Evolutionary conservation across 495 filamentous ascomycete genomes (phyloP).

Genomic region (Trichoderma virens): DNA sequence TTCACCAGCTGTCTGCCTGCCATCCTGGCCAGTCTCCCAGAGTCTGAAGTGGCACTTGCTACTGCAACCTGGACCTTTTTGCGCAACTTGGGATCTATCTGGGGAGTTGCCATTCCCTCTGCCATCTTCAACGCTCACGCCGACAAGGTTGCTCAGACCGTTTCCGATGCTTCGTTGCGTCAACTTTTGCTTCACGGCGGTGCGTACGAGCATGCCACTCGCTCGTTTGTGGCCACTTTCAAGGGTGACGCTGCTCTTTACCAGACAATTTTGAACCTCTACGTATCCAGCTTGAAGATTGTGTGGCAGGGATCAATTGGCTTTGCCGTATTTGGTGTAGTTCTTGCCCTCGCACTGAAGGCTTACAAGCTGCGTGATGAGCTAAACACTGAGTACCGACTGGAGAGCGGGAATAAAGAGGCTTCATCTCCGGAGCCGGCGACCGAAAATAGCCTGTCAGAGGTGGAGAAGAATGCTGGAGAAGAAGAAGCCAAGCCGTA

Average conservation of each 20-base stretch:
- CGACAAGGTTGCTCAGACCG: conserved; percentile 13
- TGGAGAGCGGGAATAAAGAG: too few relatives aligned
- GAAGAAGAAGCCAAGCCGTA: too few relatives aligned
- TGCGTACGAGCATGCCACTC: conserved; percentile 23
- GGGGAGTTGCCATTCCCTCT: conserved; percentile 43
- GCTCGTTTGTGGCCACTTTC: conserved; percentile 15
- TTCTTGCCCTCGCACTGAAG: too few relatives aligned
- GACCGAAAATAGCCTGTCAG: too few relatives aligned
- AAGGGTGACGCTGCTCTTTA: not conserved
- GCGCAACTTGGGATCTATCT: conserved; percentile 39
- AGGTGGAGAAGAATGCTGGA: too few relatives aligned
- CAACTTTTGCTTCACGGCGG: conserved; percentile 16
- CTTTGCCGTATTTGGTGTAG: not conserved
- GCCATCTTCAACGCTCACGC: conserved; percentile 42
- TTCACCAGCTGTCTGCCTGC: conserved; percentile 29
- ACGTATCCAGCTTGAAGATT: not conserved
- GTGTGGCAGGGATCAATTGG: not conserved
- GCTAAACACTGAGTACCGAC: too few relatives aligned
- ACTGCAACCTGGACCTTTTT: conserved; percentile 41
- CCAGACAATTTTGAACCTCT: conserved; percentile 8
- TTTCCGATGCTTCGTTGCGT: conserved; percentile 20
- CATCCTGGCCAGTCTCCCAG: conserved; percentile 27
- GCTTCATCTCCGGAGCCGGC: too few relatives aligned
- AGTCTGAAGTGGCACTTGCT: conserved; percentile 31
- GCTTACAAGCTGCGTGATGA: too few relatives aligned